Evolutionary conservation across 169 alveolate species (phyloP), one percentile per base, ranked within the genome.

Genomic region (Condylostoma magnum): DNA sequence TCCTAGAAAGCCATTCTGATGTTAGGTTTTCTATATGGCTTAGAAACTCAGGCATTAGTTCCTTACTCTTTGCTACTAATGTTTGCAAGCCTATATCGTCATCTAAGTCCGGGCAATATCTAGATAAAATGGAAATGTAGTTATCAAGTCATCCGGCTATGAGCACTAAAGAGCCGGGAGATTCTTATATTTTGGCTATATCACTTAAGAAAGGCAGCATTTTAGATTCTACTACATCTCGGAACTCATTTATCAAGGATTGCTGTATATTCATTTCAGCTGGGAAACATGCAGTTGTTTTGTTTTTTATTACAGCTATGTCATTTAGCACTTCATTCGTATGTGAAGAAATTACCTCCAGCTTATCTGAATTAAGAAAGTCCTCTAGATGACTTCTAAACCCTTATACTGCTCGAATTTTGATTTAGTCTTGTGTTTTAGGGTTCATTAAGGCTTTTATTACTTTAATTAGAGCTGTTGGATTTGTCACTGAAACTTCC

Each of bases 41-140:
- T 8, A 60, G n/a, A 38, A 60, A 60, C 22, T 60, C 71, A 1
- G 71, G 71, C 71, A 60, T 60, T 2, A 60, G 71, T 41, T 60
- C 71, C 3, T 60, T 60, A 10, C 36, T 38, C 27, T 60, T 60
- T 3, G 57, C 57, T 3, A 60, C 36, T 12, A 60, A 27, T 8
- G 43, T 18, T 41, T 60, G 71, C 18, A 60, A 38, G 10, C 43
- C 71, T 41, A 60, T n/a, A 1, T 60, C 71, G 22, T 60, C 56
- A 22, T 20, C 6, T 30, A 55, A 18, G 10, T 31, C 71, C 1
- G 71, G 57, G 33, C 71, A 38, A 15, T 18, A 41, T 18, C n/a
- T 36, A 15, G 12, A 22, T 6, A 60, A 22, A 0, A 28, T 55
- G 10, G 36, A 18, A 27, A 27, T 15, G 37, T 60, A 60, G n/a